Percentiles rank a stretch among this genome's conserved stretches.
Evolutionary conservation across 805 yeast genomes (phyloP).

Genomic region (Phaffomyces opuntiae): DNA sequence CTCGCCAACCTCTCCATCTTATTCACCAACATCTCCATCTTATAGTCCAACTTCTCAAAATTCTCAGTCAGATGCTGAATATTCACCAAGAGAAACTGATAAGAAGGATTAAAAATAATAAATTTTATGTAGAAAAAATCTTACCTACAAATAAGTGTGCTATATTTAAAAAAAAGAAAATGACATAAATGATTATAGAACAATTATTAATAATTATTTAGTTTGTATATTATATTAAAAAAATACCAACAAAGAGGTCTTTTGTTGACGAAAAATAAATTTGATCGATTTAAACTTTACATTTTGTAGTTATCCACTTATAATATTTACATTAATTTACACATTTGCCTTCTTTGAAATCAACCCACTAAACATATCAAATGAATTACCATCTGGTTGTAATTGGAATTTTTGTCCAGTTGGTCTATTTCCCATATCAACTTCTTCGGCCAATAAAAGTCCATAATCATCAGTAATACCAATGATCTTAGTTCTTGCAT

Average conservation of each 20-base stretch:
- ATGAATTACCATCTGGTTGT: conserved; percentile 97
- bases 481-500: conserved; percentile 51
- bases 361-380: conserved; percentile 88
- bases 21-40: conserved; percentile 56
- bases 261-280: not conserved
- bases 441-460: conserved; percentile 66
- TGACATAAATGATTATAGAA: not conserved
- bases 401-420: conserved; percentile 58
- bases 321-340: not conserved
- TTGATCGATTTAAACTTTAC: not conserved
- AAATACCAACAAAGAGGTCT: not conserved
- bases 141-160: conserved; percentile 10
- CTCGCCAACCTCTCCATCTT: conserved; percentile 45
- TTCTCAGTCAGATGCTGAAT: conserved; percentile 19
- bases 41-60: conserved; percentile 36
- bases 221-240: conserved; percentile 3
- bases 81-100: conserved; percentile 27
- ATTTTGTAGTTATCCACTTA: not conserved
- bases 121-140: not conserved
- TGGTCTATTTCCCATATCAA: conserved; percentile 35
- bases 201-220: not conserved
- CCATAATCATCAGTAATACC: conserved; percentile 90
- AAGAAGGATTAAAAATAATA: conserved; percentile 3
- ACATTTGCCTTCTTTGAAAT: conserved; percentile 48
- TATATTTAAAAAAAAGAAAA: conserved; percentile 5